These are phyloP conservation scores for Thermomyces lanuginosus DNA, from an alignment of 2,329 filamentous ascomycete genomes.

Conservation along the genomic window DNA sequence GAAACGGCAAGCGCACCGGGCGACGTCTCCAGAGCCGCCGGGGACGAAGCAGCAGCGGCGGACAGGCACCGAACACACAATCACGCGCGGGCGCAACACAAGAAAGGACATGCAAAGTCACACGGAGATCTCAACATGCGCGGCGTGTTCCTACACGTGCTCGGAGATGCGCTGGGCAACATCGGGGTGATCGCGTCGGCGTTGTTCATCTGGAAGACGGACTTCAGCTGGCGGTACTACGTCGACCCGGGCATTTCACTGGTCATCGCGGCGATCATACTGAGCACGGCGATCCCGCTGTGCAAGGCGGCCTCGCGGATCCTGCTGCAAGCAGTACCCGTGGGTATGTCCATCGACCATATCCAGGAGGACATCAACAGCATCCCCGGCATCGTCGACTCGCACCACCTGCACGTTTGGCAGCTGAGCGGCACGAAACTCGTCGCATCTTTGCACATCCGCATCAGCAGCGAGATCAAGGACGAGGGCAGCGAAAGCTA, in stretches of 20 bases:
- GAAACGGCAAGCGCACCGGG: slow-evolving; percentile 9
- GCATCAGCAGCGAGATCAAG: slow-evolving; percentile 78
- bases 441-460: slow-evolving; percentile 82
- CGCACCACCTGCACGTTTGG: slow-evolving; percentile 96
- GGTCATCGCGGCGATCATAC: slow-evolving; percentile 68
- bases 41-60: slow-evolving; percentile 10
- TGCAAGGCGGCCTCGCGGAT: slow-evolving; percentile 50
- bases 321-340: slow-evolving; percentile 81
- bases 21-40: slow-evolving; percentile 5
- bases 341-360: slow-evolving; percentile 72
- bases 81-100: slow-evolving; percentile 55
- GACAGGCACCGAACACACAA: slow-evolving; percentile 55
- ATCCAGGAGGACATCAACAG: slow-evolving; percentile 81
- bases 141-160: slow-evolving; percentile 50
- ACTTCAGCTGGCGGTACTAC: slow-evolving; percentile 68
- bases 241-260: slow-evolving; percentile 85
- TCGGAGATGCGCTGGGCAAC: slow-evolving; percentile 33
- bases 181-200: slow-evolving; percentile 43
- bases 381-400: slow-evolving; percentile 71
- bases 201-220: slow-evolving; percentile 79
- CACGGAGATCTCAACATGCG: slow-evolving; percentile 75
- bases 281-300: slow-evolving; percentile 35
- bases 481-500: slow-evolving; percentile 63
- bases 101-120: slow-evolving; percentile 38
- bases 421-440: slow-evolving; percentile 90